Base-by-base conservation (phyloP, 352 stramenopile species). In the Globisporangium polare region DNA sequence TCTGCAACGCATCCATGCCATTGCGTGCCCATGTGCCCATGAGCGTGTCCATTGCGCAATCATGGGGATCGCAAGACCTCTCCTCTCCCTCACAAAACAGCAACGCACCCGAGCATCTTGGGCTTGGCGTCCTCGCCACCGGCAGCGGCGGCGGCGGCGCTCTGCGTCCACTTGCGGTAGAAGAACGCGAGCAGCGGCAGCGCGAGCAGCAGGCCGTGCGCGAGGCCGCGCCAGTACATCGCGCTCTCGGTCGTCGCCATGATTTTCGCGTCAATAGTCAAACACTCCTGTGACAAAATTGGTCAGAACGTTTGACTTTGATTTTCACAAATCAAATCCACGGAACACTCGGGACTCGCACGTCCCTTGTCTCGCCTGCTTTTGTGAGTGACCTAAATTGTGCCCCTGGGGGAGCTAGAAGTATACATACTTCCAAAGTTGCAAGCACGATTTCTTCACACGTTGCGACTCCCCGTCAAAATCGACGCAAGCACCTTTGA, bases 161-260 rank as follows among this genome's bases (percentile, higher is more conserved):
- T 62, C 33, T 68, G 45, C 41, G 53, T 71, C 78, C 74, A 85
- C 58, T 83, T 81, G 35, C 72, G 72, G 50, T 80, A 80, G 27
- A 83, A 50, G 57, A 86, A 73, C 37, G 62, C 59, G 1, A 81
- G 42, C n/a, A 84, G 65, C 27, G 78, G 78, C 26, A 83, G 59
- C 61, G 75, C 66, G 15, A 88, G 66, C 62, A 88, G 60, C 37
- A 88, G 55, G 0, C 78, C 78, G 49, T 88, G 75, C 60, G 67
- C 71, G 18, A 88, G 26, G 7, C 78, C 78, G 61, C 73, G 78
- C 73, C 72, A 85, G 62, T 88, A 88, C 37, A 41, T 39, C 24
- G 51, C 53, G 24, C 22, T 50, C 39, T 42, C 37, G 37, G 20
- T 53, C 56, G 22, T 27, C 26, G n/a, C n/a, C 17, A 33, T 52